A percentile compares a stretch with the other conserved stretches of the same genome.
Evolutionary conservation across 495 filamentous ascomycete species (phyloP).

Genomic region (Penicillium angulare): DNA sequence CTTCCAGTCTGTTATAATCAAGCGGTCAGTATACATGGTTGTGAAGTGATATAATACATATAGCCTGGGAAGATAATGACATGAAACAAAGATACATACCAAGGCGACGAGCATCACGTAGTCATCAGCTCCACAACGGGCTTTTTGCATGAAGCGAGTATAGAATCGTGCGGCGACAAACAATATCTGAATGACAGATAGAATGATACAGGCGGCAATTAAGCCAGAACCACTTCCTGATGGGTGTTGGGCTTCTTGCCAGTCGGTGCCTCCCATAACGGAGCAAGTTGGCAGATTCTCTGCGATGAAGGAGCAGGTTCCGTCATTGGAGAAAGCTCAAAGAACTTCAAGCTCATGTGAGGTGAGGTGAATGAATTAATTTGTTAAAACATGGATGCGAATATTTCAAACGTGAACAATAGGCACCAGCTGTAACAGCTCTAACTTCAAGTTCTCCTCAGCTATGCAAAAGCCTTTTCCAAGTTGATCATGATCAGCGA

Average conservation of each 20-base stretch:
- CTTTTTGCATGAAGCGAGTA: slow-evolving; percentile 7
- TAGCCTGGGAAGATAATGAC: neutral
- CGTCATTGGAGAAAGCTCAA: neutral
- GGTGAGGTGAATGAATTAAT: neutral
- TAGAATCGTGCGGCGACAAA: slow-evolving; percentile 11
- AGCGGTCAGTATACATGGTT: too few relatives aligned
- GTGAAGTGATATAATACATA: too few relatives aligned
- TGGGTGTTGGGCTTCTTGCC: neutral
- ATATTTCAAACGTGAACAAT: too few relatives aligned
- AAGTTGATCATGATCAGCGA: neutral
- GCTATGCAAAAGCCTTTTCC: neutral
- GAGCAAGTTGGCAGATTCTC: neutral
- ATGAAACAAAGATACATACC: neutral
- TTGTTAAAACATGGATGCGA: too few relatives aligned
- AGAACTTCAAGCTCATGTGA: neutral
- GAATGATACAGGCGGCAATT: slow-evolving; percentile 1
- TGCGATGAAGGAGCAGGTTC: neutral
- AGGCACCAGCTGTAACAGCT: too few relatives aligned
- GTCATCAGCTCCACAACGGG: slow-evolving; percentile 5
- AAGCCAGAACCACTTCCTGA: slow-evolving; percentile 1
- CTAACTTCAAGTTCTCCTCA: neutral
- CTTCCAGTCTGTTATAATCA: slow-evolving; percentile 7
- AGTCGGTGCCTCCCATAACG: slow-evolving; percentile 6
- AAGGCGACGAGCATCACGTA: slow-evolving; percentile 14
- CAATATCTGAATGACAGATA: slow-evolving; percentile 12